Evolutionary conservation across 495 filamentous ascomycete genomes (phyloP), one percentile per base, ranked within the genome.

Genomic region (Friedmanniomyces simplex): DNA sequence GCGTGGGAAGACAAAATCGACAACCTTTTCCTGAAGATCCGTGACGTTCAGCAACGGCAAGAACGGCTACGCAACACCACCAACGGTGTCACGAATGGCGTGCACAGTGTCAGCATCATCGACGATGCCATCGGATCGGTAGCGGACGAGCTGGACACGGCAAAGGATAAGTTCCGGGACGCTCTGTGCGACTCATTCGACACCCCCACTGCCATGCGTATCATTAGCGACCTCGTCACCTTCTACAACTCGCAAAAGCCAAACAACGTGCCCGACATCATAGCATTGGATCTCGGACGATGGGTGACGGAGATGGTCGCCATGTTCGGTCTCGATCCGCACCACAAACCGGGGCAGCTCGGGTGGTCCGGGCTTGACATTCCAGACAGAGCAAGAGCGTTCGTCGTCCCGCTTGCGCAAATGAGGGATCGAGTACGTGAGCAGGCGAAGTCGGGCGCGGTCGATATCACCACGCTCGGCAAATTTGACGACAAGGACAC

Each of bases 131-230:
- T 80, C 11, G 61, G 53, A 14, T 7, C 48, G 6, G 26, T 58
- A 12, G 36, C 20, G 16, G 21, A 69, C 12, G 72, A 72, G 32
- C 73, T 95, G 8, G 77, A 83, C 41, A 72, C 80, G 34, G 78
- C 86, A 5, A 82, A 93, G 70, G 67, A 70, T 12, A 77, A 83
- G 0, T 73, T 90, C 8, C 68, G 88, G 55, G 71, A 75, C 13
- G 84, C 84, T 0, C 77, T 98, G 14, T 79, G 77, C 68, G 89
- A 97, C 71, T 95, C 89, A 0, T 96, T 98, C 72, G 81, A 97
- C 65, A 98, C 93, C 0, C 79, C 85, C 11, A 71, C 72, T 25
- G 88, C 82, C 1, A 88, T 98, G 86, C 74, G 76, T 25, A 67
- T 80, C 13, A 83, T 98, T 52, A 81, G 81, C 2, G 78, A 85